A percentile compares a stretch with the other conserved stretches of the same genome.
These are phyloP conservation scores for Tilletia horrida DNA, from an alignment of 1,284 basidiomycete species.

Conservation along the genomic window DNA sequence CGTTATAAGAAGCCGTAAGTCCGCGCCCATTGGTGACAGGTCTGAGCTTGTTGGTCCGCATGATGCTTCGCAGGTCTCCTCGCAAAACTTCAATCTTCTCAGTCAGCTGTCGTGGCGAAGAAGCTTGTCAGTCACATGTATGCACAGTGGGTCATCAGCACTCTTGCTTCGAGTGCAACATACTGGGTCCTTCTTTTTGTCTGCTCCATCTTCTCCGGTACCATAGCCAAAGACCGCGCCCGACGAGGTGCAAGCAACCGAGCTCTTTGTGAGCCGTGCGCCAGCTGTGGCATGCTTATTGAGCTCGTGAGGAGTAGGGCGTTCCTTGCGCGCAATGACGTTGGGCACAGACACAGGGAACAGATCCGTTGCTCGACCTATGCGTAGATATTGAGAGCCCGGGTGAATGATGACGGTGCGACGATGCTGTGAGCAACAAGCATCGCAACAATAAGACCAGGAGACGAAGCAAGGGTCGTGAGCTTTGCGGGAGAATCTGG, in stretches of 20 bases:
- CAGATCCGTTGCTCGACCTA: slow-evolving; percentile 86
- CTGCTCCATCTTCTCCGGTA: too few relatives aligned
- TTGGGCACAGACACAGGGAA: slow-evolving; percentile 61
- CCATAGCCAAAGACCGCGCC: too few relatives aligned
- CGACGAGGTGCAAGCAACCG: too few relatives aligned
- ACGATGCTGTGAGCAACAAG: slow-evolving; percentile 8
- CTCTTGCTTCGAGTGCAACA: slow-evolving; percentile 12
- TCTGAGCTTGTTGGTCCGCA: slow-evolving; percentile 52
- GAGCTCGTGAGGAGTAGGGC: slow-evolving; percentile 13
- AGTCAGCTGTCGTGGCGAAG: slow-evolving; percentile 20
- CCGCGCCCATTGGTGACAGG: slow-evolving; percentile 47
- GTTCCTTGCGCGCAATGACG: slow-evolving; percentile 13
- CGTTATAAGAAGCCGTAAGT: slow-evolving; percentile 51
- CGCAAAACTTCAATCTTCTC: slow-evolving; percentile 45
- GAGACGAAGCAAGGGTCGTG: neutral
- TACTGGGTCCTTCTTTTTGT: slow-evolving; percentile 20
- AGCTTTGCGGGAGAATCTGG: too few relatives aligned
- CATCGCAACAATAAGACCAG: too few relatives aligned
- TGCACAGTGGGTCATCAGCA: too few relatives aligned
- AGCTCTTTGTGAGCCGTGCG: slow-evolving; percentile 31
- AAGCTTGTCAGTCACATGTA: neutral
- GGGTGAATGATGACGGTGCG: slow-evolving; percentile 80
- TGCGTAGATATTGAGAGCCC: slow-evolving; percentile 78
- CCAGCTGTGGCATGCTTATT: slow-evolving; percentile 29
- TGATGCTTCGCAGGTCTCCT: slow-evolving; percentile 50